Base-by-base conservation (phyloP, 1,284 basidiomycete species). In the Pseudozyma hubeiensis region DNA sequence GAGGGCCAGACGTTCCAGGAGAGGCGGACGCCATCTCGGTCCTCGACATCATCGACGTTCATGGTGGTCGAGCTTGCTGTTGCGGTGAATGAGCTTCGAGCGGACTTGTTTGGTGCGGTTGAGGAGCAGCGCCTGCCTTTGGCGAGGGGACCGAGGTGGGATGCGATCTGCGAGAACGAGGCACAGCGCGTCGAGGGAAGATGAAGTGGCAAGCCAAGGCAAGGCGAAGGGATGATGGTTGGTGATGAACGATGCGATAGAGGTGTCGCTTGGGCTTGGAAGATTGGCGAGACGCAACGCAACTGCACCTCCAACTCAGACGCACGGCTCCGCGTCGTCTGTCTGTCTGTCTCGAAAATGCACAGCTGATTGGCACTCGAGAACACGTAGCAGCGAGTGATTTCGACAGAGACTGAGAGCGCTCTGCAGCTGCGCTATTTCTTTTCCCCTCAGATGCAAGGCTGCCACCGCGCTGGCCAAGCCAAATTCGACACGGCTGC, bases 1-100 rank as follows among this genome's bases (percentile, higher is more conserved):
- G 94, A 95, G 1, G 96, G 94, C 94, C 95, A 99, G 63, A 95
- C 93, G 86, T 99, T 99, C 96, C 96, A 98, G 62, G 94, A 96
- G 80, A 86, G 82, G 35, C 84, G 79, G 48, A 84, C 79, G 60
- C 84, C 84, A 75, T 85, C 84, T 63, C 83, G 79, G 67, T 85
- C 84, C 68, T 85, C 84, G 66, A 85, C 83, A 72, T 84, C 83
- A 77, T 85, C 82, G 51, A 84, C 82, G 63, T 84, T 75, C 73
- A 75, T 75, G 37, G 37, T 64, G 48, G 46, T 13, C 33, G 43
- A 16, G 49, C 24, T 51, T 13, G 41, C 14, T 24, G 45, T 16
- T 45, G 41, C 11, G 33, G 37, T 10, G 44, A 4, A 34, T 24
- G 37, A 19, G 40, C 16, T 17, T 13, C 7, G 30, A 13, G 19